Conservation (phyloP, 129 eudicot species). For the Helianthus tuberosus region DNA sequence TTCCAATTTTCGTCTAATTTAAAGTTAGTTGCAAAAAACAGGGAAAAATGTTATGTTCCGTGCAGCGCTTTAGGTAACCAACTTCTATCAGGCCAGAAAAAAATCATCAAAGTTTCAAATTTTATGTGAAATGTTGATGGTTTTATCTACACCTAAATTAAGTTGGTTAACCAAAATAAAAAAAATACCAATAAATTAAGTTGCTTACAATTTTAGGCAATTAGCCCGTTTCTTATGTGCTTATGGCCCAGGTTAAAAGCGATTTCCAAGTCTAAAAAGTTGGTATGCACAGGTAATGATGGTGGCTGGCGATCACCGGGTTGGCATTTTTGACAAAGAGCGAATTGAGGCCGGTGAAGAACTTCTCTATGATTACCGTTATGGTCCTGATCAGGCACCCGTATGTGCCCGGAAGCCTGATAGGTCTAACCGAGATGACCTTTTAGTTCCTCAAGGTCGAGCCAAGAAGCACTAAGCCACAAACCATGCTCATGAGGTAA, state of each 20-base stretch:
- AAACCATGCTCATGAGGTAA: constrained; percentile 17
- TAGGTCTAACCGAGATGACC: constrained; percentile 59
- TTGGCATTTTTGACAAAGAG: constrained; percentile 92
- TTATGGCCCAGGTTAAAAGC: constrained; percentile 1
- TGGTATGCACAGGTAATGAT: constrained; percentile 89
- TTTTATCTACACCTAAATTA: background rate
- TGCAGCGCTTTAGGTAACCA: no score
- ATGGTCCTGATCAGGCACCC: constrained; percentile 85
- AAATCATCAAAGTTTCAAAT: background rate
- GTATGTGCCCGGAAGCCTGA: constrained; percentile 88
- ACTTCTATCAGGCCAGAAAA: no score
- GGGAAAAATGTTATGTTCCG: no score
- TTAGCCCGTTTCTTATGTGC: constrained; percentile 1
- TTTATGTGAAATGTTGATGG: background rate
- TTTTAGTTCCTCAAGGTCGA: constrained; percentile 60
- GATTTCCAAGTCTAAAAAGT: no score
- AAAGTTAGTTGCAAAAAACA: no score
- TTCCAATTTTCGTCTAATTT: no score
- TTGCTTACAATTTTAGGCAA: background rate
- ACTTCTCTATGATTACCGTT: constrained; percentile 92
- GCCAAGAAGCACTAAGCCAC: constrained; percentile 80
- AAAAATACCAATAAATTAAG: background rate
- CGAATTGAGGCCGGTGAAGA: constrained; percentile 86
- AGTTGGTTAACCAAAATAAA: constrained; percentile 3
- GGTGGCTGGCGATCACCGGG: constrained; percentile 98